Percentiles rank a stretch among this genome's conserved stretches.
These are phyloP conservation scores for Hymenoscyphus fructigenus DNA, from an alignment of 2,329 filamentous ascomycete species.

Conservation along the genomic window DNA sequence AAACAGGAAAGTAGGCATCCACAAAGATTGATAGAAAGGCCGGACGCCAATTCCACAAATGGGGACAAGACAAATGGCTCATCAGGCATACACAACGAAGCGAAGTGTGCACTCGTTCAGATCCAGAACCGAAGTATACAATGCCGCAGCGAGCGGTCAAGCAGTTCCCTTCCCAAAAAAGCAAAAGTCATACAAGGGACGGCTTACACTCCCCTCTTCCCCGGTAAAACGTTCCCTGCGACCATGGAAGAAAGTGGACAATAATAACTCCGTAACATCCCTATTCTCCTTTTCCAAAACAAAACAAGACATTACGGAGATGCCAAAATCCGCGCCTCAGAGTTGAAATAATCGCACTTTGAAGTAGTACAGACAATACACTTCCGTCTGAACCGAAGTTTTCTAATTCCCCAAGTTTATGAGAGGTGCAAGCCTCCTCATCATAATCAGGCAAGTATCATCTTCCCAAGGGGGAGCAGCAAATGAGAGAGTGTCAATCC, in stretches of 20 bases:
- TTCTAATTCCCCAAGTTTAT: background rate
- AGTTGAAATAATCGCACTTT: background rate
- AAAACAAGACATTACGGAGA: background rate
- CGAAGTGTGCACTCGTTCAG: background rate
- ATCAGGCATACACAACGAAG: background rate
- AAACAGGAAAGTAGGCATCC: constrained; percentile 2
- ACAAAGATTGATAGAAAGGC: constrained; percentile 1
- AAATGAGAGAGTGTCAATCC: background rate
- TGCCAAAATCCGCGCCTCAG: background rate
- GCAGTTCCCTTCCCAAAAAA: background rate
- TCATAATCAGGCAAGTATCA: background rate
- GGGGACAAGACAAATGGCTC: constrained; percentile 2
- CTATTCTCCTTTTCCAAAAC: background rate
- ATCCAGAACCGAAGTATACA: background rate
- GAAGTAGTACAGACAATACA: background rate
- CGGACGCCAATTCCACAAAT: background rate
- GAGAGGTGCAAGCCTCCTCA: background rate
- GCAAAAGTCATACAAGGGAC: background rate
- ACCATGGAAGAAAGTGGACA: background rate
- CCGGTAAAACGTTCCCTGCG: background rate
- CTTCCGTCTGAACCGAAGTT: background rate
- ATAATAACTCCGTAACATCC: background rate
- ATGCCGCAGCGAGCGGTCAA: background rate
- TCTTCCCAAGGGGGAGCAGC: background rate
- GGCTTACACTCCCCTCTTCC: background rate